Percentiles rank a stretch among this genome's conserved stretches.
phyloP scores from a whole-genome alignment of 1,284 basidiomycete genomes.

The Pseudozyma tsukubaensis region DNA sequence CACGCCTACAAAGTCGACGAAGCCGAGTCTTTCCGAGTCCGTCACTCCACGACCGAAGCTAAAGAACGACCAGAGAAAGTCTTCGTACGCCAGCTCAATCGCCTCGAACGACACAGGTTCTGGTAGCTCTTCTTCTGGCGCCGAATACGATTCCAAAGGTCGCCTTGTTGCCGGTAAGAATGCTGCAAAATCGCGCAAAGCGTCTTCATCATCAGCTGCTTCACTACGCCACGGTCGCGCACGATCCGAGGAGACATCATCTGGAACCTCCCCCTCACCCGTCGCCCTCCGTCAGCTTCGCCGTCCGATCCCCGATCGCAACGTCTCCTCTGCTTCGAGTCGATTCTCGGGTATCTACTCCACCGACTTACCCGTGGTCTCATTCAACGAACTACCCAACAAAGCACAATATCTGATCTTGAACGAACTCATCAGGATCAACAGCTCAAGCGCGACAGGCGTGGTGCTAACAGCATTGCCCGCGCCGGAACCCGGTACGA shows the following conservation, averaged over 20 bases:
- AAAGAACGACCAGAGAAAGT: slow-evolving; percentile 15
- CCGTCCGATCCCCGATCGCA: slow-evolving; percentile 6
- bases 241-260: slow-evolving; percentile 27
- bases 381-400: slow-evolving; percentile 67
- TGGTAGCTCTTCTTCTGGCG: slow-evolving; percentile 30
- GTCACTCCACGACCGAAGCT: slow-evolving; percentile 26
- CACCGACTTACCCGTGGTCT: slow-evolving; percentile 43
- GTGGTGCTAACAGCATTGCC: slow-evolving; percentile 67
- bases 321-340: neutral
- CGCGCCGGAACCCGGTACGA: slow-evolving; percentile 64
- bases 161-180: slow-evolving; percentile 11
- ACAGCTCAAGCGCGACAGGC: slow-evolving; percentile 58
- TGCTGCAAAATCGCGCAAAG: slow-evolving; percentile 18
- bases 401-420: slow-evolving; percentile 67
- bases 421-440: slow-evolving; percentile 64
- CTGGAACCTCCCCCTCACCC: slow-evolving; percentile 8
- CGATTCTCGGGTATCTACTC: slow-evolving; percentile 29
- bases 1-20: slow-evolving; percentile 22
- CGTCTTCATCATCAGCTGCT: slow-evolving; percentile 8
- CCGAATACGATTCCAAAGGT: slow-evolving; percentile 31
- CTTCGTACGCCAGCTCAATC: slow-evolving; percentile 29
- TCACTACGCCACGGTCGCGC: slow-evolving; percentile 22
- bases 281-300: slow-evolving; percentile 17
- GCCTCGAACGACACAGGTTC: slow-evolving; percentile 30
- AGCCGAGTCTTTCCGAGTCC: slow-evolving; percentile 2